A percentile compares a stretch with the other conserved stretches of the same genome.
Evolutionary conservation across 2,329 filamentous ascomycete species (phyloP).

Genomic region (Cytospora piceicola): DNA sequence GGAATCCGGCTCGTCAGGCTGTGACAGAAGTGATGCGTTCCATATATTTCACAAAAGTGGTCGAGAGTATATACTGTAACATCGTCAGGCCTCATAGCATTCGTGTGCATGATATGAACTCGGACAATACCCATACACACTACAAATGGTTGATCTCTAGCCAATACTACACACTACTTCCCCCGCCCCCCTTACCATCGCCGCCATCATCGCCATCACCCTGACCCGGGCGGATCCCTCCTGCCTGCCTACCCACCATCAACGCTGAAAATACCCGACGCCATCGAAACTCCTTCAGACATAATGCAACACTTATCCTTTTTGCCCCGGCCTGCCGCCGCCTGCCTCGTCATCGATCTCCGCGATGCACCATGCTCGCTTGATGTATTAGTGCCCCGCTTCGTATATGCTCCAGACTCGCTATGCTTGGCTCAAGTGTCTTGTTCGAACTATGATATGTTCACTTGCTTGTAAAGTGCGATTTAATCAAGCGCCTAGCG

Average conservation of each 20-base stretch:
- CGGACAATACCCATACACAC: slow-evolving; percentile 1
- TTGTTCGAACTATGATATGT: not conserved
- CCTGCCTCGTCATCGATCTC: not conserved
- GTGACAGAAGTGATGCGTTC: too few species aligned
- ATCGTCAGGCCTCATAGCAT: not conserved
- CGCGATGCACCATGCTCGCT: not conserved
- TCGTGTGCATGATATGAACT: not conserved
- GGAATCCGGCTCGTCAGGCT: too few species aligned
- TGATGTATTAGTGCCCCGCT: not conserved
- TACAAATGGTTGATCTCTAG: not conserved
- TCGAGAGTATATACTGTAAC: not conserved
- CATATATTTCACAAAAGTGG: not conserved
- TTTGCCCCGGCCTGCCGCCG: not conserved
- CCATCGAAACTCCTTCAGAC: not conserved
- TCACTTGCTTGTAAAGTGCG: not conserved
- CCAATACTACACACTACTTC: not conserved
- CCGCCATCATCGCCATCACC: not conserved
- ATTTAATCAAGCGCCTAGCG: slow-evolving; percentile 43
- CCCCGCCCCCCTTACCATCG: not conserved
- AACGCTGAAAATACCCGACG: not conserved
- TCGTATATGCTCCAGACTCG: not conserved
- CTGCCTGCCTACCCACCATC: not conserved
- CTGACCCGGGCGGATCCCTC: not conserved
- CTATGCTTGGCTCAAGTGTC: not conserved
- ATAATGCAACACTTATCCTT: not conserved